These are phyloP conservation scores for Phoma sp. DNA, from an alignment of 2,329 filamentous ascomycete genomes.

Conservation along the genomic window DNA sequence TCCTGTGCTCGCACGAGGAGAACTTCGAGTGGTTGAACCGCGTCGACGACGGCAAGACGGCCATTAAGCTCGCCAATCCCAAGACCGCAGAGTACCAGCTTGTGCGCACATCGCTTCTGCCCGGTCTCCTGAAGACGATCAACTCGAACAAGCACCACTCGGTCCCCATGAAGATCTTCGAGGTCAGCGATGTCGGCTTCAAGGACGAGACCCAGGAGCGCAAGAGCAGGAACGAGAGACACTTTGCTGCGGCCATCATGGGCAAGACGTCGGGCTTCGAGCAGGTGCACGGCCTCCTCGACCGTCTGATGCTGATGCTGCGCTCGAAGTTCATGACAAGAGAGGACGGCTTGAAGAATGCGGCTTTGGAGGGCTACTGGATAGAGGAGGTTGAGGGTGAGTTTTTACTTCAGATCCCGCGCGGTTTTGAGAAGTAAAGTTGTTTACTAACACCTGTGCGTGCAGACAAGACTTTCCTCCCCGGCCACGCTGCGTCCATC, in stretches of 20 bases:
- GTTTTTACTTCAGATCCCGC: slow-evolving; percentile 18
- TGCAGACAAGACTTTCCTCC: slow-evolving; percentile 83
- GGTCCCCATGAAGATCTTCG: slow-evolving; percentile 90
- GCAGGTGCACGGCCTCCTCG: slow-evolving; percentile 89
- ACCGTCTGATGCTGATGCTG: slow-evolving; percentile 92
- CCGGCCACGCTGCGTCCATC: slow-evolving; percentile 85
- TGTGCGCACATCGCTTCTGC: slow-evolving; percentile 83
- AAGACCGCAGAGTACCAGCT: slow-evolving; percentile 95
- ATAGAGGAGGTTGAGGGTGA: slow-evolving; percentile 85
- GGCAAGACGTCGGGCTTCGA: slow-evolving; percentile 95
- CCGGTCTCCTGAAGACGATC: slow-evolving; percentile 90
- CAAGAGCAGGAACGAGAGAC: slow-evolving; percentile 86
- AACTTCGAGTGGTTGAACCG: slow-evolving; percentile 96
- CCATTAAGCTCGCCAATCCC: slow-evolving; percentile 85
- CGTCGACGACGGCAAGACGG: slow-evolving; percentile 81
- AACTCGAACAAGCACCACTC: slow-evolving; percentile 89
- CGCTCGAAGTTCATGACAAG: slow-evolving; percentile 78
- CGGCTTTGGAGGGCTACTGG: slow-evolving; percentile 78
- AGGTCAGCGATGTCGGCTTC: slow-evolving; percentile 88
- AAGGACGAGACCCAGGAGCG: slow-evolving; percentile 84
- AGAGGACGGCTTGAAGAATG: slow-evolving; percentile 67
- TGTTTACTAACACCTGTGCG: neutral
- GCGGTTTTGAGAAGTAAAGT: neutral
- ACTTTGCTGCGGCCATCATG: slow-evolving; percentile 95
- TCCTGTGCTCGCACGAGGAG: slow-evolving; percentile 96